Evolutionary conservation across 2,329 filamentous ascomycete genomes (phyloP), one percentile per base, ranked within the genome.

Genomic region (Pseudogymnoascus sp.): DNA sequence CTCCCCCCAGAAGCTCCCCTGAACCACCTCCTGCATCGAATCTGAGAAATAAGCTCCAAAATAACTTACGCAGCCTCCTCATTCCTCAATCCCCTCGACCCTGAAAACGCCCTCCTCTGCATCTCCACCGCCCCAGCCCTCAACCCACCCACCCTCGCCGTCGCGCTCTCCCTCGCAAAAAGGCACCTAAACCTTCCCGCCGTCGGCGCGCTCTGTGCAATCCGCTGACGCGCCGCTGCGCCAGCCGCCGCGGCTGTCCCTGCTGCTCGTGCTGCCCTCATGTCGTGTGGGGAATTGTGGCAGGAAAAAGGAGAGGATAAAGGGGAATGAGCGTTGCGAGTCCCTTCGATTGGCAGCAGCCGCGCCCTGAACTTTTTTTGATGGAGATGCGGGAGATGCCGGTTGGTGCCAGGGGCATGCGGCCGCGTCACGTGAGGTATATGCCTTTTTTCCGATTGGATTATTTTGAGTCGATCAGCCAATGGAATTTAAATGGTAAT

Each of bases 361-460:
- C 48, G n/a, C 48, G 48, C 48, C 48, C 29, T 33, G 29, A 33
- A 55, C 48, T 55, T 55, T 55, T 55, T 55, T 55, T 55, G 48
- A 55, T 18, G 48, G 29, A 33, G 48, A 55, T 21, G 29, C 48
- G 48, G 48, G 29, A 55, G 48, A 55, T 55, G 48, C 48, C 48
- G 45, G 48, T 33, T 68, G 67, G 59, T 64, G 65, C 65, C 59
- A 61, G 61, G 58, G 63, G 36, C 21, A 35, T 59, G 48, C 25
- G 60, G 39, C 37, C 21, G 8, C 21, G 18, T 60, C 33, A 58
- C 45, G 37, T 59, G 39, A 52, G 25, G 52, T 52, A 21, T 4
- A 3, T 8, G 13, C 1, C 29, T 5, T 29, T 29, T 29, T 55
- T 18, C n/a, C n/a, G 2, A 9, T 8, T 13, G n/a, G 5, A n/a